Percentiles rank a stretch among this genome's conserved stretches.
These are phyloP conservation scores for Ustilago shanxiensis DNA, from an alignment of 1,284 basidiomycete genomes.

Conservation along the genomic window DNA sequence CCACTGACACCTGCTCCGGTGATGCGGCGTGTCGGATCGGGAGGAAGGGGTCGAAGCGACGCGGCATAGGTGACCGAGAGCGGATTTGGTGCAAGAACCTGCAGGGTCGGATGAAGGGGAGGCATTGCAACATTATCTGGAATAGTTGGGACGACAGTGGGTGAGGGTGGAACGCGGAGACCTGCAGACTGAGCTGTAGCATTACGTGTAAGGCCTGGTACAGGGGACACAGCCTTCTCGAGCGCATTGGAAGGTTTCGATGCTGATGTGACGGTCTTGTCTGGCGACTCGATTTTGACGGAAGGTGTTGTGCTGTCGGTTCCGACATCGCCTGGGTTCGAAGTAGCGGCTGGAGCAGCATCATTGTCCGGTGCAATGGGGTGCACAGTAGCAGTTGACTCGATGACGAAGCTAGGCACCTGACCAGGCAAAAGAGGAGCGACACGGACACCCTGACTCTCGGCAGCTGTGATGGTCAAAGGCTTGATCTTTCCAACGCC, in stretches of 20 bases:
- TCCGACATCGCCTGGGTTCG: neutral
- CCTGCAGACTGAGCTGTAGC: conserved; percentile 27
- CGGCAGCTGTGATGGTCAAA: conserved; percentile 41
- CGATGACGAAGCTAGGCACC: conserved; percentile 50
- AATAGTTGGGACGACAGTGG: conserved; percentile 25
- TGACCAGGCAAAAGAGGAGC: conserved; percentile 50
- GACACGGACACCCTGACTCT: conserved; percentile 44
- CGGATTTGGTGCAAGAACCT: conserved; percentile 65
- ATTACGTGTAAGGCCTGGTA: conserved; percentile 36
- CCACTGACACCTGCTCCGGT: conserved; percentile 65
- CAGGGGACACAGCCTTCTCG: conserved; percentile 39
- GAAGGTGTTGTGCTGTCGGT: conserved; percentile 7
- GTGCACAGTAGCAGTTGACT: conserved; percentile 33
- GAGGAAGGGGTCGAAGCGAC: conserved; percentile 65
- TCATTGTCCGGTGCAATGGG: conserved; percentile 15
- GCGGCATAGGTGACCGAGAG: conserved; percentile 68
- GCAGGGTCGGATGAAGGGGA: conserved; percentile 61
- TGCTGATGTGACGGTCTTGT: conserved; percentile 21
- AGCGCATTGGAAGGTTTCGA: conserved; percentile 20
- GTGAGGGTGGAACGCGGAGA: conserved; percentile 43
- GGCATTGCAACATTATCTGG: conserved; percentile 33
- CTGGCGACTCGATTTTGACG: conserved; percentile 23
- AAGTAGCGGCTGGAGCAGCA: conserved; percentile 1
- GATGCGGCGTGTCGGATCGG: conserved; percentile 64
- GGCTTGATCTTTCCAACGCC: conserved; percentile 47